Evolutionary conservation across 2,329 filamentous ascomycete genomes (phyloP).

Genomic region (Xylariales sp.): DNA sequence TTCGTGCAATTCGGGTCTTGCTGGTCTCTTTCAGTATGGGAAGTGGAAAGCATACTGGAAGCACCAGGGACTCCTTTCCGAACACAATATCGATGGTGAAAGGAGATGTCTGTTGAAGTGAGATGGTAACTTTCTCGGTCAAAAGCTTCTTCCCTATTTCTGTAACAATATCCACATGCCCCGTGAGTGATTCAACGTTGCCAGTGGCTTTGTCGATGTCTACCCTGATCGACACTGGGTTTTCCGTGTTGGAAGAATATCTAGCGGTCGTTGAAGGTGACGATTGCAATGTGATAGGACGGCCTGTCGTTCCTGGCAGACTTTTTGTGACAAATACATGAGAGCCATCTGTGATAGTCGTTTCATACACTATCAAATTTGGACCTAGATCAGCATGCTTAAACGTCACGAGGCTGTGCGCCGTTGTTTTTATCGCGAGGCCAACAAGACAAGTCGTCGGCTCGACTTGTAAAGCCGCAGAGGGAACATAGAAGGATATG

Average conservation of each 20-base stretch:
- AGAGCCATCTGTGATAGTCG: conserved; percentile 19
- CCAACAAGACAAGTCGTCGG: conserved; percentile 24
- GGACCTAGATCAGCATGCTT: conserved; percentile 16
- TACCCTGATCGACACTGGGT: conserved; percentile 7
- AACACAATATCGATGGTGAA: conserved; percentile 37
- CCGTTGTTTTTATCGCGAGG: conserved; percentile 23
- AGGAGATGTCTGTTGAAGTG: conserved; percentile 19
- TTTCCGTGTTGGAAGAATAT: too few relatives aligned
- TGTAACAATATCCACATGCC: background rate
- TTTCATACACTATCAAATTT: conserved; percentile 26
- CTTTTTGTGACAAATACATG: conserved; percentile 10
- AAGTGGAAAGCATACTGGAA: conserved; percentile 32
- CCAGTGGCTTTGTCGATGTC: background rate
- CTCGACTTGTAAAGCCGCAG: conserved; percentile 27
- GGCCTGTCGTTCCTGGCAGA: background rate
- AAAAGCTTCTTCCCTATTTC: background rate
- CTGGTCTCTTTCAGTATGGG: conserved; percentile 30
- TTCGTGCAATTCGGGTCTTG: conserved; percentile 37
- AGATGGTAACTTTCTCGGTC: background rate
- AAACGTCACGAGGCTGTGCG: conserved; percentile 19
- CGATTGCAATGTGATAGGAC: conserved; percentile 11
- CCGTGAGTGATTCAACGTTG: background rate
- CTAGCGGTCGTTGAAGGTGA: too few relatives aligned
- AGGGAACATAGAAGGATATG: conserved; percentile 35
- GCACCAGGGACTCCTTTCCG: conserved; percentile 23